phyloP scores from a whole-genome alignment of 345 rosid genomes.

The Citrus hindsii region DNA sequence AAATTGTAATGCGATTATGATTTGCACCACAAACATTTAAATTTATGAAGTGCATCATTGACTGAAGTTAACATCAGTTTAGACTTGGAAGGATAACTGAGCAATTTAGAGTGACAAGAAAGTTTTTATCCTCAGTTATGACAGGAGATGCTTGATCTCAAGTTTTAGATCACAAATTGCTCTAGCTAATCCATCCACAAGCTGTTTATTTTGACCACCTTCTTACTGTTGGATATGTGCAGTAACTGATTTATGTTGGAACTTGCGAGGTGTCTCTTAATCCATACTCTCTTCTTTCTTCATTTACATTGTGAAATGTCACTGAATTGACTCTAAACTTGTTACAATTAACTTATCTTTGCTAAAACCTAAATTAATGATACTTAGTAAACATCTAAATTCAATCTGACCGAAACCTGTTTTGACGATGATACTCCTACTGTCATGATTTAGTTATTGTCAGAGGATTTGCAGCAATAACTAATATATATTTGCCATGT shows the following conservation, averaged over 20 bases:
- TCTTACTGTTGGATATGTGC: neutral
- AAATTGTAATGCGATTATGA: neutral
- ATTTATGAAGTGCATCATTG: neutral
- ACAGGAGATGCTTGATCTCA: neutral
- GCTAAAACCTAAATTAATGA: neutral
- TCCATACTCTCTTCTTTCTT: neutral
- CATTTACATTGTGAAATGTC: neutral
- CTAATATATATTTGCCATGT: constrained; percentile 5
- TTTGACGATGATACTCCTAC: neutral
- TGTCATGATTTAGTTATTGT: neutral
- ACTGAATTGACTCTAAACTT: neutral
- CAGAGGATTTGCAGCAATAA: neutral
- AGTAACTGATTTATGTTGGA: neutral
- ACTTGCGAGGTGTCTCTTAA: neutral
- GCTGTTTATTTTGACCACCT: neutral
- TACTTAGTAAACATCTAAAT: neutral
- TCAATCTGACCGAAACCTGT: neutral
- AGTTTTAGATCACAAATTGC: neutral
- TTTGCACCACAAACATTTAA: neutral
- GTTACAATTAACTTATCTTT: neutral
- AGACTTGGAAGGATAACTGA: neutral
- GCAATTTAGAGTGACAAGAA: neutral
- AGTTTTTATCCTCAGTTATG: neutral
- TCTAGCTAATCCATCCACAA: neutral
- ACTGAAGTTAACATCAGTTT: neutral